These are phyloP conservation scores for Neonothopanus nambi DNA, from an alignment of 1,284 basidiomycete species.

Conservation along the genomic window DNA sequence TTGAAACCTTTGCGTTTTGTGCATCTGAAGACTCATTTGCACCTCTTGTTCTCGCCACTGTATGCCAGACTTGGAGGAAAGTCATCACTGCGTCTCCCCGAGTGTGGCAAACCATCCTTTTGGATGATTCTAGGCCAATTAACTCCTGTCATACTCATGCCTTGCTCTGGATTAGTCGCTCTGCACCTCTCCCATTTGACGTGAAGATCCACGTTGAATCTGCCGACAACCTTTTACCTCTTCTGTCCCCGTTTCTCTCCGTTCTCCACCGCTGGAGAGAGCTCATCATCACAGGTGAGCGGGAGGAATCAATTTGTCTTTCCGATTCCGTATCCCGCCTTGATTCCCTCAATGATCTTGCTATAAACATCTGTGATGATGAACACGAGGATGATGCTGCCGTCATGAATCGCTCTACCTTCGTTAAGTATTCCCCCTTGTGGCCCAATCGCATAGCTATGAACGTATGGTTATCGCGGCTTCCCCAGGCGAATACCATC, in stretches of 20 bases:
- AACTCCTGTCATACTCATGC: constrained; percentile 46
- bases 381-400: constrained; percentile 31
- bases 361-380: constrained; percentile 8
- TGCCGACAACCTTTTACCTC: constrained; percentile 54
- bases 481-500: constrained; percentile 45
- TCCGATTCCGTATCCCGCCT: constrained; percentile 16
- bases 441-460: constrained; percentile 35
- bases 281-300: constrained; percentile 42
- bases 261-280: constrained; percentile 54
- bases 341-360: constrained; percentile 12
- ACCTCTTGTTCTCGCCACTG: constrained; percentile 47
- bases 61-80: constrained; percentile 56
- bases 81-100: constrained; percentile 51
- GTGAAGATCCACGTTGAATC: constrained; percentile 52
- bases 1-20: constrained; percentile 57
- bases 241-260: constrained; percentile 61
- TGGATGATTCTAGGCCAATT: constrained; percentile 44
- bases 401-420: constrained; percentile 27
- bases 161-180: constrained; percentile 52
- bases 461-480: constrained; percentile 42
- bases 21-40: constrained; percentile 42
- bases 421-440: constrained; percentile 29
- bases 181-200: constrained; percentile 52
- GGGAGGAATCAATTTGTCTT: constrained; percentile 26
- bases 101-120: constrained; percentile 58